Percentiles rank a stretch among this genome's conserved stretches.
These are phyloP conservation scores for Asterochloris sp. DNA, from an alignment of 139 green algal species.

Conservation along the genomic window DNA sequence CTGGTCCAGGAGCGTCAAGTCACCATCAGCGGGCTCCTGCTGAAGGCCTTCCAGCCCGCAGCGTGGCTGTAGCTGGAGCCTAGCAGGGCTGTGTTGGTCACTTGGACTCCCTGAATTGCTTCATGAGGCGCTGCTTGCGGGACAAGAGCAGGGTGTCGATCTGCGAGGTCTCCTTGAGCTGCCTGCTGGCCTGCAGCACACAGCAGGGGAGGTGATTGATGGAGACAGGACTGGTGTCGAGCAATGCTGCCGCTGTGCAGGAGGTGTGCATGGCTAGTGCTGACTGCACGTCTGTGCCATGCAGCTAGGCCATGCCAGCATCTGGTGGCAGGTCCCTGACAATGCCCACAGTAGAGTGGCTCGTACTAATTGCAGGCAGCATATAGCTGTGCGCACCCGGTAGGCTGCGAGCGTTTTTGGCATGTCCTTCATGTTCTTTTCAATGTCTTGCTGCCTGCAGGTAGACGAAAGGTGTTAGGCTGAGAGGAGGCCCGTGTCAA, in stretches of 20 bases:
- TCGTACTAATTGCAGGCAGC: too few relatives aligned
- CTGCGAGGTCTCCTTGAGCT: conserved; percentile 20
- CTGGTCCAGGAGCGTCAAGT: too few relatives aligned
- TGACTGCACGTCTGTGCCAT: too few relatives aligned
- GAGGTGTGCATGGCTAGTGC: too few relatives aligned
- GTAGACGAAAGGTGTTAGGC: background rate
- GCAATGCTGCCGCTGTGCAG: too few relatives aligned
- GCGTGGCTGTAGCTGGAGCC: too few relatives aligned
- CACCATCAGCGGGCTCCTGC: too few relatives aligned
- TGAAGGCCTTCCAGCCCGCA: too few relatives aligned
- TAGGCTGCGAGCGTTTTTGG: conserved; percentile 32
- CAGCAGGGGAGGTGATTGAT: background rate
- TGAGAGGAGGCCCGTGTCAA: background rate
- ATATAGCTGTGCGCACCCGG: conserved; percentile 18
- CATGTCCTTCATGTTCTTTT: conserved; percentile 32
- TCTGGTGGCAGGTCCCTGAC: too few relatives aligned
- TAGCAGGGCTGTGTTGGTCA: background rate
- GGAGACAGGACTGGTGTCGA: too few relatives aligned
- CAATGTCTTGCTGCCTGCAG: conserved; percentile 30
- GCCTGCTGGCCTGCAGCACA: conserved; percentile 13
- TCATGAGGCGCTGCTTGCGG: conserved; percentile 20
- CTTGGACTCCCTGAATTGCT: conserved; percentile 19
- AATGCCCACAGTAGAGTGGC: too few relatives aligned
- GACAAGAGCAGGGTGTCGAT: conserved; percentile 15
- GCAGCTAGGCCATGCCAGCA: too few relatives aligned